Evolutionary conservation across 352 stramenopile genomes (phyloP), one percentile per base, ranked within the genome.

Genomic region (Pythium dissotocum): DNA sequence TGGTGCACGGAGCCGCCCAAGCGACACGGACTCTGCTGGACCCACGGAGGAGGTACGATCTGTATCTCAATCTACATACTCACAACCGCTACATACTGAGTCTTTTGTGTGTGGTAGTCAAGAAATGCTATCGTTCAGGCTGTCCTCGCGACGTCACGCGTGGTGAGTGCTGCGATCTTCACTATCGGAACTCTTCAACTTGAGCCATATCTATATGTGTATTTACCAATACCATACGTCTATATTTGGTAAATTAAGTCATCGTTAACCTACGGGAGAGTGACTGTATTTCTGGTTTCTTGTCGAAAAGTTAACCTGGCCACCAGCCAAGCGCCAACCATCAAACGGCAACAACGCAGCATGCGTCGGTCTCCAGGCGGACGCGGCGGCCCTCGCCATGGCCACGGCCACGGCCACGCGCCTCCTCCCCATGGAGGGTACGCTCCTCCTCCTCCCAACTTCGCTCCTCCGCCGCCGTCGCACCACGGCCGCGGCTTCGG

Each of bases 1-100:
- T 88, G 80, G 80, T 88, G 78, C 49, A 69, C 67, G n/a, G 58
- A 75, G 5, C 40, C 60, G 49, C 75, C 72, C n/a, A 76, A 80
- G 58, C 78, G 74, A 56, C 73, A 76, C 57, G 80, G 80, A 9
- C 63, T 88, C 26, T 88, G 80, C 46, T 88, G 77, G 78, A 76
- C 68, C 4, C 78, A 87, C 51, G 78, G 80, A 16, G 79, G 79
- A 30, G 77, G 79, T 86, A 65, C 7, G 63, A 5, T 30, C 8
- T 21, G 38, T n/a, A n/a, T n/a, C n/a, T n/a, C n/a, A n/a, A 13
- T 46, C 38, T 46, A 2, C 66, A 18, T 33, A 38, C n/a, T 12
- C 46, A 4, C 18, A 14, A 54, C 46, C n/a, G n/a, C n/a, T n/a
- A n/a, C n/a, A n/a, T n/a, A n/a, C n/a, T n/a, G n/a, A 24, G 13